Evolutionary conservation across 2,329 filamentous ascomycete species (phyloP).

Genomic region (Talaromyces pinophilus): DNA sequence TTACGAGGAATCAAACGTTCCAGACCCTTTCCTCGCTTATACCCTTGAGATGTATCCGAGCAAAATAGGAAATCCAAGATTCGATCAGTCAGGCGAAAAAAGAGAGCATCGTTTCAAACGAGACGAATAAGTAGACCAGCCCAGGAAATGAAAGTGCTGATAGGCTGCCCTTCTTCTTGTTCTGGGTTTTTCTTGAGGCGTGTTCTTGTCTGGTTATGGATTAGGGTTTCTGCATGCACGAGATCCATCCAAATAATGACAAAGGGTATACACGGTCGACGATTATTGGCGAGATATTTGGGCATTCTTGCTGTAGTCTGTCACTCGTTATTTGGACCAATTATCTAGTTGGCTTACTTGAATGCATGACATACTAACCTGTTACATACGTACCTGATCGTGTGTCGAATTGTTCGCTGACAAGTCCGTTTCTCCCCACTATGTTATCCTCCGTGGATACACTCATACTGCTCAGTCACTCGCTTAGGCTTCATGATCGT

Average conservation of each 20-base stretch:
- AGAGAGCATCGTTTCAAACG: not conserved
- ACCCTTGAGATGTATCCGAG: slow-evolving; percentile 8
- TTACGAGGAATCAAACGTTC: not conserved
- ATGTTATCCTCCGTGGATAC: not conserved
- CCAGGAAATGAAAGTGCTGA: not conserved
- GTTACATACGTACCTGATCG: not conserved
- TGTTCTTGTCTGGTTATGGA: not conserved
- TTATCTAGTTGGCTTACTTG: not conserved
- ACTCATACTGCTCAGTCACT: not conserved
- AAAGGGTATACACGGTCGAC: not conserved
- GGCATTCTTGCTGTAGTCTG: slow-evolving; percentile 33
- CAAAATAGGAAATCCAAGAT: slow-evolving; percentile 15
- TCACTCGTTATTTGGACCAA: not conserved
- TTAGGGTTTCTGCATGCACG: slow-evolving; percentile 15
- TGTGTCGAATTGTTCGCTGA: not conserved
- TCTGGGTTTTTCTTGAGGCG: not conserved
- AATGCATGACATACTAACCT: not conserved
- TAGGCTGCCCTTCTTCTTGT: slow-evolving; percentile 21
- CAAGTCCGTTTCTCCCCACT: not conserved
- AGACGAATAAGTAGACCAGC: not conserved
- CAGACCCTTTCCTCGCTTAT: not conserved
- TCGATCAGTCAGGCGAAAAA: not conserved
- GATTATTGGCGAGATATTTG: slow-evolving; percentile 28
- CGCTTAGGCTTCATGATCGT: not conserved
- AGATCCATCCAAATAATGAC: slow-evolving; percentile 14